Base-by-base conservation (phyloP, 2,329 filamentous ascomycete genomes). In the Paecilomyces sp. region DNA sequence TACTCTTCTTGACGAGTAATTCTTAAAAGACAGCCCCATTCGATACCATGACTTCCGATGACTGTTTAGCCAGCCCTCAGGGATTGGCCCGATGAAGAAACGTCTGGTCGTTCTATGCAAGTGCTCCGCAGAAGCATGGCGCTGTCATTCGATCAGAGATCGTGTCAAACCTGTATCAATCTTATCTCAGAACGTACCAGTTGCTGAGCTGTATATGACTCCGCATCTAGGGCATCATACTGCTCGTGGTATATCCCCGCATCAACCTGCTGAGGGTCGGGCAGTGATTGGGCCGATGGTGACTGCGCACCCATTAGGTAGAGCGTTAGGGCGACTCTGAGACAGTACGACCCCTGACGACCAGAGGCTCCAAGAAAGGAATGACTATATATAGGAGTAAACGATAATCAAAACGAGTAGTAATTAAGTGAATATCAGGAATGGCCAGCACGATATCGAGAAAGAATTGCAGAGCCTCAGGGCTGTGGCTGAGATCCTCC, bases 61-160 rank as follows among this genome's bases (percentile, higher is more conserved):
- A 61, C 80, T 83, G 65, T 83, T 83, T 58, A 87, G 77, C 85
- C 85, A 88, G 59, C 83, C 84, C 65, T 85, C 82, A 53, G 85
- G 85, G 36, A 88, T 84, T 36, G 85, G 85, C 0, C 85, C 85
- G 60, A 88, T 85, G 72, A 88, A 88, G 72, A 82, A 83, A 58
- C 85, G 82, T 58, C 82, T 79, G 57, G 80, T 83, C 6, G 85
- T 88, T 64, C 85, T 74, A 72, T 87, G 80, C 50, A 88, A 73
- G 67, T 88, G 85, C 61, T 83, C 79, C 25, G 84, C 79, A 52
- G 82, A 84, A 55, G 84, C 82, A 78, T 88, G 83, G 75, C 83
- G 80, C 83, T 81, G 68, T 64, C 12, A 33, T 12, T 52, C 11
- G 13, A 52, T 51, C 25, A 60, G 53, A 28, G 61, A 31, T 57